These are phyloP conservation scores for Escovopsis weberi DNA, from an alignment of 2,329 filamentous ascomycete species.

Conservation along the genomic window DNA sequence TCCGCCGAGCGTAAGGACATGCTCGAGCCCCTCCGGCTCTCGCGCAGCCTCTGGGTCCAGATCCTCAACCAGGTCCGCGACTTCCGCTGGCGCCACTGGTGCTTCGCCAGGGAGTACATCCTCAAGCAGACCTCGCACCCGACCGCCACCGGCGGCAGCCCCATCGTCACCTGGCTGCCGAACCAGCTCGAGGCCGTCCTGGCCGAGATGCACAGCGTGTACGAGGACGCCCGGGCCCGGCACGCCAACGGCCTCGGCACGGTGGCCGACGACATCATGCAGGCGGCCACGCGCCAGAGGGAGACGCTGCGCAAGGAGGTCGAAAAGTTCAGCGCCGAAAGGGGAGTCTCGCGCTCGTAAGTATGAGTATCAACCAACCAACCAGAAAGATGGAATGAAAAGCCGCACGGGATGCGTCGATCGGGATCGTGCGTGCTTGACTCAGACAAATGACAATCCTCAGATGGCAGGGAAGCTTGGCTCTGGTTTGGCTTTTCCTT, in stretches of 20 bases:
- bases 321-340: slow-evolving; percentile 55
- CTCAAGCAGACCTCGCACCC: slow-evolving; percentile 63
- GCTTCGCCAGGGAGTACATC: slow-evolving; percentile 74
- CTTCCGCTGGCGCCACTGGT: slow-evolving; percentile 77
- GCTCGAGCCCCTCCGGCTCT: slow-evolving; percentile 35
- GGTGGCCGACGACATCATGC: slow-evolving; percentile 48
- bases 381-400: no score
- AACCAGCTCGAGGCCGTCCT: slow-evolving; percentile 68
- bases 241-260: slow-evolving; percentile 29
- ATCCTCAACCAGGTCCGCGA: slow-evolving; percentile 63
- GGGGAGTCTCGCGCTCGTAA: slow-evolving; percentile 24
- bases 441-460: not conserved
- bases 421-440: not conserved
- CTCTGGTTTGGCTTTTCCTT: not conserved
- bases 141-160: slow-evolving; percentile 65
- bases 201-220: slow-evolving; percentile 50
- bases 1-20: slow-evolving; percentile 12
- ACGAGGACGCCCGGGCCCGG: slow-evolving; percentile 25
- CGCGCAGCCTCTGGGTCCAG: slow-evolving; percentile 45
- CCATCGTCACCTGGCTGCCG: slow-evolving; percentile 73
- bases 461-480: not conserved
- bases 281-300: slow-evolving; percentile 46
- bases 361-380: not conserved
- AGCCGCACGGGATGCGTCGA: not conserved
- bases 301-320: slow-evolving; percentile 59